Conservation (phyloP, 2,329 filamentous ascomycete genomes). For the Diaporthe aspalathi region DNA sequence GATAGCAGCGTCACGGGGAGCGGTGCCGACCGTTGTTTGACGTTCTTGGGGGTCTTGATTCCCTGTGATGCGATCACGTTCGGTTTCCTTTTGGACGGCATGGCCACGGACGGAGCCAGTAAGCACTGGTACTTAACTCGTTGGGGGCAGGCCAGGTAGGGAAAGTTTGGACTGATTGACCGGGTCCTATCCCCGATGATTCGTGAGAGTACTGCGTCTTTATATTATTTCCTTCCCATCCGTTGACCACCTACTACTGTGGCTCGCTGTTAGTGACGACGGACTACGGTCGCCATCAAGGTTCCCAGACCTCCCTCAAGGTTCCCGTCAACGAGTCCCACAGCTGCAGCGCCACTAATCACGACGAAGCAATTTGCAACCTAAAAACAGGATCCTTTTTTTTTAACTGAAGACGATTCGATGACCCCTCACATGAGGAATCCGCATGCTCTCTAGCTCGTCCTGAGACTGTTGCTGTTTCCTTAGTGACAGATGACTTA, state of each 20-base stretch:
- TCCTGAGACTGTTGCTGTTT: not conserved
- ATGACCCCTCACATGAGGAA: not conserved
- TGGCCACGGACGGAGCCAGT: not conserved
- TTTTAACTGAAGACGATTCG: not conserved
- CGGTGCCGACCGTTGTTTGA: constrained; percentile 40
- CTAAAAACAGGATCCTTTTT: no score
- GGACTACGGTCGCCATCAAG: not conserved
- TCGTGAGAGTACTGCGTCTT: not conserved
- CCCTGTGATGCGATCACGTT: not conserved
- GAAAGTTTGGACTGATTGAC: not conserved
- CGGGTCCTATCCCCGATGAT: no score
- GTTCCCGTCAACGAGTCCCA: constrained; percentile 3
- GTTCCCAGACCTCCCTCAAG: constrained; percentile 3
- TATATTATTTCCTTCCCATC: not conserved
- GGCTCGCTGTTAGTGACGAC: no score
- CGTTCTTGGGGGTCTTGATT: not conserved
- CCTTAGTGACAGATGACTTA: no score
- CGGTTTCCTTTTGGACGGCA: constrained; percentile 15
- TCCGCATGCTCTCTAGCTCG: not conserved
- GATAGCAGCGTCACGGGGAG: constrained; percentile 71
- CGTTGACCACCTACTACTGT: no score
- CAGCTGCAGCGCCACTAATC: not conserved
- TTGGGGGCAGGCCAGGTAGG: not conserved
- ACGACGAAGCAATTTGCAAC: not conserved
- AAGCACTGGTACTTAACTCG: not conserved